Conservation (phyloP, 495 filamentous ascomycete genomes). For the Evernia prunastri region DNA sequence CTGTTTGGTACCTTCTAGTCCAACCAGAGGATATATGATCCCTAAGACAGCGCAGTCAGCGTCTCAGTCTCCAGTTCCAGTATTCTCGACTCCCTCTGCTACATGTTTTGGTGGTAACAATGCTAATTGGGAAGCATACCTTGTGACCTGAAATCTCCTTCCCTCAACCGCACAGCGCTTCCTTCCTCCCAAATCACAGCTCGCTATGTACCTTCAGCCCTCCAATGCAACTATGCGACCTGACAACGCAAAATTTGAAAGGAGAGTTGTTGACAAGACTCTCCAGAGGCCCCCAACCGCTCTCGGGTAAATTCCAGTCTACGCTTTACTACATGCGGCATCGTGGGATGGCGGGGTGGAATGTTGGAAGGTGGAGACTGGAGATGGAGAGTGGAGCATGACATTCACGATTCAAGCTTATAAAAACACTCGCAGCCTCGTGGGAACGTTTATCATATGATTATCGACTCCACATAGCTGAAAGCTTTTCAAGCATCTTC, state of each 20-base stretch:
- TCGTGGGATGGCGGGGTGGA: constrained; percentile 4
- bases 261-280: constrained; percentile 12
- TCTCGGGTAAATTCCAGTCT: constrained; percentile 12
- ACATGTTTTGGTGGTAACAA: background rate
- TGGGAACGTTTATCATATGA: no score
- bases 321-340: constrained; percentile 18
- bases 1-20: constrained; percentile 14
- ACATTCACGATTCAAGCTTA: no score
- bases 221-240: constrained; percentile 8
- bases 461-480: background rate
- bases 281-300: constrained; percentile 3
- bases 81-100: background rate
- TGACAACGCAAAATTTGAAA: constrained; percentile 10
- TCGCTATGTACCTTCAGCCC: constrained; percentile 18
- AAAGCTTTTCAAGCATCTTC: background rate
- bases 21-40: constrained; percentile 7
- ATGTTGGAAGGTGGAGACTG: no score
- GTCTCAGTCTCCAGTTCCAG: background rate
- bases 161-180: constrained; percentile 27
- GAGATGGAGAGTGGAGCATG: background rate
- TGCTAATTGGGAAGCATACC: constrained; percentile 11
- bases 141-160: constrained; percentile 17
- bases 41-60: constrained; percentile 9
- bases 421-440: no score
- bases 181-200: constrained; percentile 24